Base-by-base conservation (phyloP, 306 rosid genomes). In the Glycyrrhiza uralensis region DNA sequence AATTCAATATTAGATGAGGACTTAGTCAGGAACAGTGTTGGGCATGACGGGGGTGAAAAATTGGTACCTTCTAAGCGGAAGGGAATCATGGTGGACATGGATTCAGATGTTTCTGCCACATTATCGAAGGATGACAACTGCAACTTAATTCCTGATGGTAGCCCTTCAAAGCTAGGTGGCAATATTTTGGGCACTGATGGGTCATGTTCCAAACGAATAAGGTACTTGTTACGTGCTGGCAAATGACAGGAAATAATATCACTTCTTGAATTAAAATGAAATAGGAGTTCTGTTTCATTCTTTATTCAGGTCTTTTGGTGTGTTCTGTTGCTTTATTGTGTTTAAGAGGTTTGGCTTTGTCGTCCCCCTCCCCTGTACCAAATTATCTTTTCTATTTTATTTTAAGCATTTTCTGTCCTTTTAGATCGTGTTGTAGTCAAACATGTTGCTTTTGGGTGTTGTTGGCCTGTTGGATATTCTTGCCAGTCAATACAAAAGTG, bases 21-120 rank as follows among this genome's bases (percentile, higher is more conserved):
- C 62, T 60, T 54, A 30, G 61, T 22, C 26, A 56, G 41, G 52
- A 79, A 69, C 13, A 26, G 2, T 60, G 69, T 14, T 72, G 79
- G 69, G 72, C 71, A 7, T 20, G 71, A 76, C 64, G 82, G 58
- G 18, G 63, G 45, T 61, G 80, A 80, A 50, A 80, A 74, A 18
- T 66, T 74, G 12, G 14, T 51, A 56, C 75, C 87, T 62, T 84
- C 83, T 33, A 86, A 84, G 60, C 83, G 88, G 65, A 92, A 85
- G 77, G 75, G 80, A 76, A 81, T 24, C 30, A 29, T 36, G 28
- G 73, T 56, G 63, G 85, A 82, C 69, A 57, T 38, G 38, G 84
- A 69, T 66, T 81, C 82, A 75, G 82, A 80, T 84, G 62, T 38
- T 28, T 69, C 83, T 68, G 76, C 79, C 36, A 68, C 36, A 3